Percentiles rank a stretch among this genome's conserved stretches.
Evolutionary conservation across 768 basidiomycete species (phyloP).

Genomic region (Podaxis carcinomalis): DNA sequence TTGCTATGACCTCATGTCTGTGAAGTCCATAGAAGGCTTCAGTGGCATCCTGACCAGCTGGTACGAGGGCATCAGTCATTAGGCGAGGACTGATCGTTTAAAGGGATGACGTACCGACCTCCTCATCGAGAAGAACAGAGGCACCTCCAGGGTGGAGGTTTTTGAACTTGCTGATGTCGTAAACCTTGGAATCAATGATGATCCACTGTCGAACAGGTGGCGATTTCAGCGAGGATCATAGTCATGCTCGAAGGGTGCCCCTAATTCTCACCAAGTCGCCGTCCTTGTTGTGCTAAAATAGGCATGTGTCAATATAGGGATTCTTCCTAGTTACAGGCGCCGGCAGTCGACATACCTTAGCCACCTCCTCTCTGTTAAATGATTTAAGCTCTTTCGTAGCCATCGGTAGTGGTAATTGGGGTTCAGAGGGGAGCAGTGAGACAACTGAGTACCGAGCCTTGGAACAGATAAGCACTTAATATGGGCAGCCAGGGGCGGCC

Average conservation of each 20-base stretch:
- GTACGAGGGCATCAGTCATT: background rate
- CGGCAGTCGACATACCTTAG: conserved; percentile 28
- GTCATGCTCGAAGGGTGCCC: background rate
- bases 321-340: background rate
- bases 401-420: conserved; percentile 19
- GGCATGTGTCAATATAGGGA: conserved; percentile 6
- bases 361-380: conserved; percentile 38
- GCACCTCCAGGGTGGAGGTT: conserved; percentile 84
- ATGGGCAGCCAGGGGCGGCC: background rate
- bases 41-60: conserved; percentile 87
- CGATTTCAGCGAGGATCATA: conserved; percentile 28
- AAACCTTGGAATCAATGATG: conserved; percentile 82
- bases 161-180: conserved; percentile 78
- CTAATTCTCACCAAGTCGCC: conserved; percentile 51
- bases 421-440: background rate
- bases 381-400: conserved; percentile 31
- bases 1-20: conserved; percentile 78
- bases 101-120: conserved; percentile 54
- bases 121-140: conserved; percentile 69
- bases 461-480: background rate
- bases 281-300: conserved; percentile 63
- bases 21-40: conserved; percentile 91
- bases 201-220: conserved; percentile 57
- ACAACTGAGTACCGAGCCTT: background rate
- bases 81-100: background rate